Evolutionary conservation across 2,329 filamentous ascomycete species (phyloP).

Genomic region (Colletotrichum navitas): DNA sequence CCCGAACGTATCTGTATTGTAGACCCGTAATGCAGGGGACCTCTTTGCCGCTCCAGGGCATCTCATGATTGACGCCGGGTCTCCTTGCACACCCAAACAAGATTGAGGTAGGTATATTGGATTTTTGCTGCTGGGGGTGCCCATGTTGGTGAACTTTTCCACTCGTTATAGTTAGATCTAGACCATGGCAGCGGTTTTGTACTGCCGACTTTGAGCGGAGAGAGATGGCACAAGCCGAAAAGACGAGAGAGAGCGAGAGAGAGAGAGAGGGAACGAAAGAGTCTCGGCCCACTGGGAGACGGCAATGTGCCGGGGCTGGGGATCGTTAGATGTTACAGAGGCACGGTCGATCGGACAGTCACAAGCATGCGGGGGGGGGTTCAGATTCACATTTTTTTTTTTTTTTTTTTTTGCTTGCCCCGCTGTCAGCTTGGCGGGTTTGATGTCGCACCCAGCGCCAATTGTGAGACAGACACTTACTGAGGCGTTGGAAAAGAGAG

Average conservation of each 20-base stretch:
- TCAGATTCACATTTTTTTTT: neutral
- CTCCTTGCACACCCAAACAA: neutral
- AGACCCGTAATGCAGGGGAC: neutral
- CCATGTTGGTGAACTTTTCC: no score
- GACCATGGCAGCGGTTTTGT: neutral
- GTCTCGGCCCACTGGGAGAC: neutral
- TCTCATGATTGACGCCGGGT: neutral
- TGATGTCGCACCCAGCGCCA: conserved; percentile 17
- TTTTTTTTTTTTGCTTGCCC: neutral
- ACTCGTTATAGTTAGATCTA: neutral
- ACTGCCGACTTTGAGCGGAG: neutral
- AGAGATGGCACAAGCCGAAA: no score
- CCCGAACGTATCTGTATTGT: no score
- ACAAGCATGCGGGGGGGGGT: conserved; percentile 10
- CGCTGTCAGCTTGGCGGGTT: conserved; percentile 17
- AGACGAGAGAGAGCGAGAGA: neutral
- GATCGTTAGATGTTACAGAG: conserved; percentile 14
- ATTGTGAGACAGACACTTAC: conserved; percentile 37
- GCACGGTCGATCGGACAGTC: neutral
- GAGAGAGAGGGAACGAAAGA: neutral
- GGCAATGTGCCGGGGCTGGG: neutral
- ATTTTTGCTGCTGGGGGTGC: no score
- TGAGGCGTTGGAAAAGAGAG: conserved; percentile 19
- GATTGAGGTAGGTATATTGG: no score
- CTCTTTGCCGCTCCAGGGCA: neutral